A percentile compares a stretch with the other conserved stretches of the same genome.
Evolutionary conservation across 164 flowering plant species (phyloP).

Genomic region (Vitis cinerea): DNA sequence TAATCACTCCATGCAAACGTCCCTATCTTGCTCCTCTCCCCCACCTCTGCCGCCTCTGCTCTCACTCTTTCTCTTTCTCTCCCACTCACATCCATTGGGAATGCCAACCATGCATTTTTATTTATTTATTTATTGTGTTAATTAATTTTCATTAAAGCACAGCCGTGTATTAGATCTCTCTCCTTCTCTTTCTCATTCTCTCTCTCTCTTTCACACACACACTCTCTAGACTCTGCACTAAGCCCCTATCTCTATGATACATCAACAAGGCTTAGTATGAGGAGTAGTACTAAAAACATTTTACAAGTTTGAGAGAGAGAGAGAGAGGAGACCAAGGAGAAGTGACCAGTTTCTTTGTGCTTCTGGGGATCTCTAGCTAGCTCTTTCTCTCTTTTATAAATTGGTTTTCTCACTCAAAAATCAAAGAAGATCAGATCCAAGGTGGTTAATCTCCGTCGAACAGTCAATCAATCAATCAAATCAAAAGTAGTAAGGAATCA

Average conservation of each 20-base stretch:
- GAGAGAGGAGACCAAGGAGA: no score
- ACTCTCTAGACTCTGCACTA: no score
- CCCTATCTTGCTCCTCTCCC: constrained; percentile 54
- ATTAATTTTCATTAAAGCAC: not conserved
- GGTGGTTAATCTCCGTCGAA: constrained; percentile 22
- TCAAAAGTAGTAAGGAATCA: constrained; percentile 16
- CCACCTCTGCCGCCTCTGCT: constrained; percentile 54
- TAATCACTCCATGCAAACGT: constrained; percentile 57
- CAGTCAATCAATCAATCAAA: constrained; percentile 38
- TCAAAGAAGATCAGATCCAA: constrained; percentile 27
- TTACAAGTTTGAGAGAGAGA: no score
- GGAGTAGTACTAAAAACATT: no score
- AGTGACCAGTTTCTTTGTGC: not conserved
- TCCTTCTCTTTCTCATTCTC: not conserved
- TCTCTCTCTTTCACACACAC: not conserved
- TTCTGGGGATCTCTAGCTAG: not conserved
- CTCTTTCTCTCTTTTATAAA: not conserved
- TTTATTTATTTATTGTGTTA: not conserved
- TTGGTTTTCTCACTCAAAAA: not conserved
- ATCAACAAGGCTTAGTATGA: not conserved
- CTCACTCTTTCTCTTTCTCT: constrained; percentile 21
- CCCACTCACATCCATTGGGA: constrained; percentile 27
- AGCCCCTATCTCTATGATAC: constrained; percentile 9
- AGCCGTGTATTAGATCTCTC: not conserved
- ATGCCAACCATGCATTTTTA: constrained; percentile 38